Percentiles rank a stretch among this genome's conserved stretches.
Evolutionary conservation across 345 rosid species (phyloP).

Genomic region (Erysimum cheiranthoides): DNA sequence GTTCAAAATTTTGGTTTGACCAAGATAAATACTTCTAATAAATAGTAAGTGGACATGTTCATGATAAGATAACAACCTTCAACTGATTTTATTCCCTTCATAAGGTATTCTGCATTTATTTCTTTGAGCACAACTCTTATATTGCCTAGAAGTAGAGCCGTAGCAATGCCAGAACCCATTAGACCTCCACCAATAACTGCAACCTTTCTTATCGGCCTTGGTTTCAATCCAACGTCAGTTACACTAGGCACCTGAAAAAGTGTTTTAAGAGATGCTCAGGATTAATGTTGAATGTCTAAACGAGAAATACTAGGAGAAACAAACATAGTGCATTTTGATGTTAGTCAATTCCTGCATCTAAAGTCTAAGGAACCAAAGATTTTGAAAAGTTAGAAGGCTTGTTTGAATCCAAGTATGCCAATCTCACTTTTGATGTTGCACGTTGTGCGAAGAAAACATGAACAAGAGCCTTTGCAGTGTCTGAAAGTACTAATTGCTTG

Average conservation of each 20-base stretch:
- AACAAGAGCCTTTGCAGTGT: conserved; percentile 84
- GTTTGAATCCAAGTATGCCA: conserved; percentile 1
- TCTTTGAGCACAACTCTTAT: conserved; percentile 84
- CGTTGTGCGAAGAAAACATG: conserved; percentile 91
- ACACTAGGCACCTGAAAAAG: conserved; percentile 84
- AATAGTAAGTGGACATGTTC: neutral
- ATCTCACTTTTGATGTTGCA: conserved; percentile 75
- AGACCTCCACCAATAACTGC: conserved; percentile 98
- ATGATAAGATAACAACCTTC: conserved; percentile 60
- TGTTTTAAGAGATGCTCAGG: conserved; percentile 11
- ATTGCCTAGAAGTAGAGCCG: conserved; percentile 73
- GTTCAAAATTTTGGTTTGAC: conserved; percentile 5
- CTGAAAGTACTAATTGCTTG: conserved; percentile 70
- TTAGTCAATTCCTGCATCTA: neutral
- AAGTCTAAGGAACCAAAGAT: conserved; percentile 5
- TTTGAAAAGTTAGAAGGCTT: neutral
- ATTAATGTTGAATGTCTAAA: conserved; percentile 24
- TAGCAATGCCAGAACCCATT: conserved; percentile 98
- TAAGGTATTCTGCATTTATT: conserved; percentile 82
- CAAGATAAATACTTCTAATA: neutral
- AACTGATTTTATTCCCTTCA: conserved; percentile 70
- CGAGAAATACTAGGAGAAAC: conserved; percentile 7
- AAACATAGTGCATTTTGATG: neutral
- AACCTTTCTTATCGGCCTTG: conserved; percentile 74
- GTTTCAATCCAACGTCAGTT: conserved; percentile 86